A percentile compares a stretch with the other conserved stretches of the same genome.
Conservation (phyloP, 139 green algal species). For the Bryopsis sp. region DNA sequence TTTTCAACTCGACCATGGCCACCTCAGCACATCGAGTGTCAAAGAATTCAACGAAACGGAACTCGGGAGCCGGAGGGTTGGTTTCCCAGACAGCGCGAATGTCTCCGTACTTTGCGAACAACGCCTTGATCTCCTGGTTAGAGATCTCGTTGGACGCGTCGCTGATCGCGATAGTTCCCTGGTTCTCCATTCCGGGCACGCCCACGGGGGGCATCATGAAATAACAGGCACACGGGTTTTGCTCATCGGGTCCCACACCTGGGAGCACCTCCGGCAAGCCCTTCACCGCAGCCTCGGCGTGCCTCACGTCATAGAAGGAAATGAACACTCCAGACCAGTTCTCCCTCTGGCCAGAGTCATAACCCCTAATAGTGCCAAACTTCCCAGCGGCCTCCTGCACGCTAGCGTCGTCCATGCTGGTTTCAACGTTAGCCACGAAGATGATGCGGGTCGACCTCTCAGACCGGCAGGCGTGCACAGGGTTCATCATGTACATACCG, state of each 20-base stretch:
- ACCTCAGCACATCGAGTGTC: conserved; percentile 20
- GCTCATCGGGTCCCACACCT: conserved; percentile 6
- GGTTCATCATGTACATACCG: conserved; percentile 9
- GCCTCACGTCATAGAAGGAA: conserved; percentile 41
- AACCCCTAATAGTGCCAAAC: background rate
- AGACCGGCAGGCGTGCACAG: background rate
- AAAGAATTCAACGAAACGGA: conserved; percentile 22
- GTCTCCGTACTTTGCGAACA: conserved; percentile 14
- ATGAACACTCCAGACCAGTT: conserved; percentile 33
- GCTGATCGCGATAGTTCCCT: conserved; percentile 13
- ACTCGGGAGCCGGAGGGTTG: conserved; percentile 7
- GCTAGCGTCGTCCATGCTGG: background rate
- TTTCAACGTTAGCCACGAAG: conserved; percentile 8
- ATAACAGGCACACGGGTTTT: conserved; percentile 10
- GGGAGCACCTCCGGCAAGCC: conserved; percentile 28
- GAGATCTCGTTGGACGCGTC: conserved; percentile 17
- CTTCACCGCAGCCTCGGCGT: conserved; percentile 29
- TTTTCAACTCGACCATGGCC: conserved; percentile 13
- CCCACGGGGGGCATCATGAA: conserved; percentile 21
- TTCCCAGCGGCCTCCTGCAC: conserved; percentile 15
- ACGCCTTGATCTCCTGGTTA: background rate
- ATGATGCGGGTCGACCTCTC: conserved; percentile 16
- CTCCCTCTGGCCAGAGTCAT: conserved; percentile 6
- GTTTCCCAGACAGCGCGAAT: background rate
- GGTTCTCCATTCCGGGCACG: conserved; percentile 19